phyloP scores from a whole-genome alignment of 2,329 filamentous ascomycete species.

The Xenosphaeropsis pyriputrescens region DNA sequence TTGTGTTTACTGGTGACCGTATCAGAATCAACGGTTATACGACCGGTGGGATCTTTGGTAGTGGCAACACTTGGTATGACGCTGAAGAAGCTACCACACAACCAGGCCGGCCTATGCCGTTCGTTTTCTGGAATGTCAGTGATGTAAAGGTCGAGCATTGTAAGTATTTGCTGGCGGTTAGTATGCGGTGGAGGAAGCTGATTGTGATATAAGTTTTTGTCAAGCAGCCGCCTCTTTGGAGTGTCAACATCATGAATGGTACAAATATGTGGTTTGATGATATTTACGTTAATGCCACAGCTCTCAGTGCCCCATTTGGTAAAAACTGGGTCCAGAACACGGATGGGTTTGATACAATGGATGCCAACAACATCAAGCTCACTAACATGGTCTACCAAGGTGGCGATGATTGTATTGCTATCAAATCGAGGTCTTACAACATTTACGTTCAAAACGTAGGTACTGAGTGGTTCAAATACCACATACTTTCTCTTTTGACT shows the following conservation, averaged over 20 bases:
- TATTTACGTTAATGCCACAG: constrained; percentile 33
- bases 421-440: constrained; percentile 39
- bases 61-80: constrained; percentile 38
- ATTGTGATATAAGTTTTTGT: constrained; percentile 21
- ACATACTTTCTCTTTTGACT: not conserved
- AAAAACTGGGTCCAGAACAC: constrained; percentile 42
- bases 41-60: constrained; percentile 37
- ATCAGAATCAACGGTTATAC: constrained; percentile 35
- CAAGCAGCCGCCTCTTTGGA: constrained; percentile 35
- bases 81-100: constrained; percentile 29
- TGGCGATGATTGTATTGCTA: constrained; percentile 40
- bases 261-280: constrained; percentile 35
- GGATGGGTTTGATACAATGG: constrained; percentile 42
- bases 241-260: constrained; percentile 41
- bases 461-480: no score
- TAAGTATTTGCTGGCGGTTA: constrained; percentile 4
- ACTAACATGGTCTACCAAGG: constrained; percentile 37
- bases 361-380: constrained; percentile 30
- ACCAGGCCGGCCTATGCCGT: constrained; percentile 38
- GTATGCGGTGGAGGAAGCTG: not conserved
- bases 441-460: constrained; percentile 29
- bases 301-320: constrained; percentile 31
- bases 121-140: constrained; percentile 42
- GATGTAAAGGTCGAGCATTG: constrained; percentile 35
- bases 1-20: constrained; percentile 31